These are phyloP conservation scores for Hymenoscyphus infarciens DNA, from an alignment of 2,329 filamentous ascomycete genomes.

Conservation along the genomic window DNA sequence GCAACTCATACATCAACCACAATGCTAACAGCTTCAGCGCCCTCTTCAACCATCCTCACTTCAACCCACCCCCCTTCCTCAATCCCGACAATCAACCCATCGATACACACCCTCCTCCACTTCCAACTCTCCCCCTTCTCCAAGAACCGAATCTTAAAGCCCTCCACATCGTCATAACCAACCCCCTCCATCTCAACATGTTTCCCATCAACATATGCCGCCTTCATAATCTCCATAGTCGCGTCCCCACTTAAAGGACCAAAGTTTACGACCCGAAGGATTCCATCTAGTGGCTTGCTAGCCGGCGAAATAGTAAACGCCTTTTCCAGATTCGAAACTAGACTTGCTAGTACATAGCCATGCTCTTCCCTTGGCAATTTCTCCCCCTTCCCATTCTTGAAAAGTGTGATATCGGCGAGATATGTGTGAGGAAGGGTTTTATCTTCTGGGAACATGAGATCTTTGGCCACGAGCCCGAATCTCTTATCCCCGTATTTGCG, in stretches of 20 bases:
- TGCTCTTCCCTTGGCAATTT: conserved; percentile 48
- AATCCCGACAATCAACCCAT: conserved; percentile 79
- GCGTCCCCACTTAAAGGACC: conserved; percentile 60
- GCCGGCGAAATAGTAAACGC: conserved; percentile 77
- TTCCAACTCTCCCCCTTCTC: conserved; percentile 58
- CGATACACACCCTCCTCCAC: conserved; percentile 88
- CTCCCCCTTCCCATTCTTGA: conserved; percentile 32
- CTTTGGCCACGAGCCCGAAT: conserved; percentile 80
- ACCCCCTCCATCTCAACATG: conserved; percentile 58
- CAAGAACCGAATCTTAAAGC: conserved; percentile 66
- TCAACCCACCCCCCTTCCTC: conserved; percentile 68
- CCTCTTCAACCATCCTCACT: conserved; percentile 48
- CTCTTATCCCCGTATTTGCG: conserved; percentile 72
- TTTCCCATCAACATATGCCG: conserved; percentile 54
- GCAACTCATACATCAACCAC: conserved; percentile 22
- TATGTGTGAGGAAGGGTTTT: conserved; percentile 54
- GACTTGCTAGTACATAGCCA: conserved; percentile 70
- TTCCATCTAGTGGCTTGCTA: conserved; percentile 66
- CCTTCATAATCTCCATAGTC: conserved; percentile 74
- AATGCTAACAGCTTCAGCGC: conserved; percentile 27
- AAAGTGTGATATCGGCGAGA: conserved; percentile 45
- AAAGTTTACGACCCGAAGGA: conserved; percentile 71
- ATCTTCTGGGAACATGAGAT: conserved; percentile 59
- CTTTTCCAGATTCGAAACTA: conserved; percentile 79
- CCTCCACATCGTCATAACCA: conserved; percentile 67